phyloP scores from a whole-genome alignment of 306 rosid genomes.

The Gynostemma pentaphyllum region DNA sequence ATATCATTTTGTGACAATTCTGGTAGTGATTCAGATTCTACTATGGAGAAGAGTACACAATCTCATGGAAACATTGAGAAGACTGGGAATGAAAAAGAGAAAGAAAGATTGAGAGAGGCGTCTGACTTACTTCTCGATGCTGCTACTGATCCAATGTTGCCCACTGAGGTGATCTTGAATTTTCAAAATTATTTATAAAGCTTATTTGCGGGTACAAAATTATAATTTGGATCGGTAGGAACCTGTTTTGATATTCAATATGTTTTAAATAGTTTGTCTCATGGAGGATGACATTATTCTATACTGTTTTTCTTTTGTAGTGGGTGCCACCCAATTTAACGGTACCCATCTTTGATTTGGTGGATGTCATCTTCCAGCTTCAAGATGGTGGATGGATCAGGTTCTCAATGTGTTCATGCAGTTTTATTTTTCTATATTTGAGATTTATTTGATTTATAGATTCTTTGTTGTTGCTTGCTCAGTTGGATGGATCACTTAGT shows the following conservation, averaged over 20 bases:
- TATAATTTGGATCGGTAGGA: not conserved
- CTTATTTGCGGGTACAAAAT: not conserved
- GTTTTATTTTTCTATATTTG: not conserved
- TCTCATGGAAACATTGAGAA: slow-evolving; percentile 30
- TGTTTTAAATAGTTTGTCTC: too few relatives aligned
- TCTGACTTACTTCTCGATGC: slow-evolving; percentile 44
- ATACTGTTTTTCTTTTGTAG: slow-evolving; percentile 25
- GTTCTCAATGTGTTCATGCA: slow-evolving; percentile 24
- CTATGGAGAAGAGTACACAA: slow-evolving; percentile 28
- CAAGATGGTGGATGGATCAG: slow-evolving; percentile 99
- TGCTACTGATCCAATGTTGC: slow-evolving; percentile 50
- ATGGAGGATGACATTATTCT: not conserved
- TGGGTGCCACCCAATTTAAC: slow-evolving; percentile 98
- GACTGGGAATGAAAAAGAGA: slow-evolving; percentile 33
- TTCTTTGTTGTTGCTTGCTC: not conserved
- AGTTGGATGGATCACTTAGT: not conserved
- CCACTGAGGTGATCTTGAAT: slow-evolving; percentile 60
- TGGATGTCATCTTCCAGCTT: slow-evolving; percentile 87
- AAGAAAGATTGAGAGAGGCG: slow-evolving; percentile 19
- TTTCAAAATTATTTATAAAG: not conserved
- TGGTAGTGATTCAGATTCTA: slow-evolving; percentile 29
- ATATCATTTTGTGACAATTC: slow-evolving; percentile 17
- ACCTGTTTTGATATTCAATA: not conserved
- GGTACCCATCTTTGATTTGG: slow-evolving; percentile 73
- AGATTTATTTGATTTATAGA: not conserved